Evolutionary conservation across 192 early-diverging fungal species (phyloP).

Genomic region (Podila verticillata): DNA sequence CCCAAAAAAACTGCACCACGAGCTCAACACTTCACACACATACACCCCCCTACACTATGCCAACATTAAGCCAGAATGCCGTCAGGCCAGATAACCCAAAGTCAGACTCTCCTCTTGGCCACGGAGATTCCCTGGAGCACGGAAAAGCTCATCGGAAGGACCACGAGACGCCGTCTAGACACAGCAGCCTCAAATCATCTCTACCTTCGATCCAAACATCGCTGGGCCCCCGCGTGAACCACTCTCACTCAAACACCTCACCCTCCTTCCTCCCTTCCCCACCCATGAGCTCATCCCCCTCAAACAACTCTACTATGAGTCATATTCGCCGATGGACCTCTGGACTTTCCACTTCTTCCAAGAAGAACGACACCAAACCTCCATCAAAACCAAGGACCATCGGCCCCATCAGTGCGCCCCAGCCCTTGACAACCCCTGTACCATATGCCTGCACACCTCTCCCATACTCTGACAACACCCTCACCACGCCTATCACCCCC

Average conservation of each 20-base stretch:
- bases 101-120: background rate
- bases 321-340: slow-evolving; percentile 47
- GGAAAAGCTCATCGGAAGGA: background rate
- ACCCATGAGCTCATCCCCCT: slow-evolving; percentile 6
- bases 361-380: slow-evolving; percentile 10
- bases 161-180: background rate
- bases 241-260: background rate
- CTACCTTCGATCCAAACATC: slow-evolving; percentile 7
- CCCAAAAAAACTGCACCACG: too few species aligned
- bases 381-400: slow-evolving; percentile 25
- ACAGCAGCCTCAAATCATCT: background rate
- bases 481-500: background rate
- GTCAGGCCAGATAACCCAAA: slow-evolving; percentile 25
- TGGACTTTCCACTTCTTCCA: slow-evolving; percentile 14
- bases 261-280: background rate
- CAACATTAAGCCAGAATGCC: slow-evolving; percentile 30
- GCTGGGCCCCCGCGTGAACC: background rate
- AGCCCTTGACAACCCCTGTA: slow-evolving; percentile 33
- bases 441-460: slow-evolving; percentile 46
- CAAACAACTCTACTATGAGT: slow-evolving; percentile 18
- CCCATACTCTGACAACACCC: slow-evolving; percentile 26
- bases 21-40: background rate
- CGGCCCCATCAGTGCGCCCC: slow-evolving; percentile 35
- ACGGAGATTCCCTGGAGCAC: background rate
- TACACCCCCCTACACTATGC: background rate